phyloP scores from a whole-genome alignment of 1,284 basidiomycete genomes.

The Ustilago shanxiensis region DNA sequence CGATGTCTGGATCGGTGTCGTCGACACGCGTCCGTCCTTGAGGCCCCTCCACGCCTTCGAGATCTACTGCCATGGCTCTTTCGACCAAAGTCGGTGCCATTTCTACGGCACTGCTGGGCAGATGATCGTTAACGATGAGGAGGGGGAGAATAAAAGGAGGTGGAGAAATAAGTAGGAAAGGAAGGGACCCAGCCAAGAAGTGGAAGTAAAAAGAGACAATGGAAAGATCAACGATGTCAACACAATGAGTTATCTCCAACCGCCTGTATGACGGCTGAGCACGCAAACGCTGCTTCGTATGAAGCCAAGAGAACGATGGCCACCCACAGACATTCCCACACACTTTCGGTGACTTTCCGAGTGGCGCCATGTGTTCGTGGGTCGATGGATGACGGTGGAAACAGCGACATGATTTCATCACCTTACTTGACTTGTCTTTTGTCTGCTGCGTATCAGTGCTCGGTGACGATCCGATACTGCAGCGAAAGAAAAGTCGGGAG shows the following conservation, averaged over 20 bases:
- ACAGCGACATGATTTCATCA: too few relatives aligned
- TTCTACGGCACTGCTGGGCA: neutral
- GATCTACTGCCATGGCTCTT: neutral
- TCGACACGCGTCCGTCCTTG: constrained; percentile 28
- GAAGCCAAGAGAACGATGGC: neutral
- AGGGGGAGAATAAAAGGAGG: neutral
- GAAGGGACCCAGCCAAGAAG: too few relatives aligned
- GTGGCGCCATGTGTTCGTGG: neutral
- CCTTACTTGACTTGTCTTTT: too few relatives aligned
- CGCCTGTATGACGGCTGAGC: neutral
- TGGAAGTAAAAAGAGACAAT: neutral
- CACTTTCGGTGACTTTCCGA: neutral
- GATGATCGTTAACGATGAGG: neutral
- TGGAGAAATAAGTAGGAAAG: too few relatives aligned
- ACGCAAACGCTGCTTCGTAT: neutral
- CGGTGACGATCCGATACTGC: neutral
- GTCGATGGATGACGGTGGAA: too few relatives aligned
- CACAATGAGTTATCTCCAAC: too few relatives aligned
- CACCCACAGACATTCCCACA: neutral
- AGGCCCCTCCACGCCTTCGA: constrained; percentile 3
- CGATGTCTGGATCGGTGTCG: constrained; percentile 23
- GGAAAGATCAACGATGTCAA: too few relatives aligned
- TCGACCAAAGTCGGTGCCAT: constrained; percentile 5
- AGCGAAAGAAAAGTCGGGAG: neutral
- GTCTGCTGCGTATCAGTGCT: neutral